A percentile compares a stretch with the other conserved stretches of the same genome.
Conservation (phyloP, 2,329 filamentous ascomycete species). For the Fusarium verticillioides region DNA sequence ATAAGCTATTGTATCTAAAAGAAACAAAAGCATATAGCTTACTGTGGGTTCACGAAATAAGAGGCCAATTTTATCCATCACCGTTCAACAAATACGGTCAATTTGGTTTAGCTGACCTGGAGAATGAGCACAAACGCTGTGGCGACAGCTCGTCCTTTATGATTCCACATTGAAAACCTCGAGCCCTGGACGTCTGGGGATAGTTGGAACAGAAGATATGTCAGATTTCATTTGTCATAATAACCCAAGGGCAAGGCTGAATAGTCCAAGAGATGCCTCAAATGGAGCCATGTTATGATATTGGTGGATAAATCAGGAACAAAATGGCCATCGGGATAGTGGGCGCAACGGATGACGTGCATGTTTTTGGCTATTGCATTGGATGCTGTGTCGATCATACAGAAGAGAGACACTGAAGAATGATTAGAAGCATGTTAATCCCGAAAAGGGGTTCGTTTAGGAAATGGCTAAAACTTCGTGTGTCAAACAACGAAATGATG, state of each 20-base stretch:
- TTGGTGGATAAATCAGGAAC: not conserved
- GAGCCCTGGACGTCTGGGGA: rapidly evolving
- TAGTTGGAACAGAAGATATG: not conserved
- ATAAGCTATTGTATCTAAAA: not conserved
- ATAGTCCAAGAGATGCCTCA: not conserved
- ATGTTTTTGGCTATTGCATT: not conserved
- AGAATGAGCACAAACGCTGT: not conserved
- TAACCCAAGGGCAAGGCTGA: not conserved
- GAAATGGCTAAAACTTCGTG: not conserved
- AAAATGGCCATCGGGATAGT: slow-evolving; percentile 4
- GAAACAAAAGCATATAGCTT: not conserved
- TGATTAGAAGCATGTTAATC: slow-evolving; percentile 6
- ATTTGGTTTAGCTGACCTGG: not conserved
- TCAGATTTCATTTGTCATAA: not conserved
- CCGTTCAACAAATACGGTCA: not conserved
- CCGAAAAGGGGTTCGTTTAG: slow-evolving; percentile 17
- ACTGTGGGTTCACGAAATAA: not conserved
- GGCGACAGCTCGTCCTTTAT: not conserved
- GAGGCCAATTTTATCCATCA: too few species aligned
- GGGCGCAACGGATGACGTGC: not conserved
- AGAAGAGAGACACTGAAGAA: not conserved
- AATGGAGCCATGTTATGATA: not conserved
- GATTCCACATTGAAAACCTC: not conserved
- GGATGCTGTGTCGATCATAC: too few species aligned
- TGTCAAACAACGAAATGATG: not conserved